Evolutionary conservation across 2,329 filamentous ascomycete species (phyloP).

Genomic region (Nigrospora osmanthi): DNA sequence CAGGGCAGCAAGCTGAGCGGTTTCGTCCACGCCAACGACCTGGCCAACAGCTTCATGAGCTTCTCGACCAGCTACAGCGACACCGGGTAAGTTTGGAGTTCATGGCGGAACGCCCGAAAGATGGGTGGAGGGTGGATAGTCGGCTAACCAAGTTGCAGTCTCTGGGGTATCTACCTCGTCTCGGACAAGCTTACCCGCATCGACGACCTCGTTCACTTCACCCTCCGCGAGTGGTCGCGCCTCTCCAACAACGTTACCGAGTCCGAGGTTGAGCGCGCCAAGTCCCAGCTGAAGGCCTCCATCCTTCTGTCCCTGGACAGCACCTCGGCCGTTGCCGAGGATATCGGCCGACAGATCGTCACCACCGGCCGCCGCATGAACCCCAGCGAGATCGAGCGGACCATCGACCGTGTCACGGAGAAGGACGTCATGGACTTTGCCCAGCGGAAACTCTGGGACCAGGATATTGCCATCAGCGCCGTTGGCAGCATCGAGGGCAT

Average conservation of each 20-base stretch:
- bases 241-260: conserved; percentile 81
- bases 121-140: not conserved
- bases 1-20: conserved; percentile 97
- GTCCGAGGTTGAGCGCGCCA: conserved; percentile 94
- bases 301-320: conserved; percentile 95
- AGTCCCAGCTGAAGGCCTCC: conserved; percentile 97
- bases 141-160: conserved; percentile 47
- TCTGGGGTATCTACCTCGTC: conserved; percentile 99
- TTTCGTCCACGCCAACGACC: conserved; percentile 86
- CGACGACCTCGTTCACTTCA: conserved; percentile 96
- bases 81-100: conserved; percentile 67
- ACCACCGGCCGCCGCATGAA: conserved; percentile 89
- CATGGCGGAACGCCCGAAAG: not conserved
- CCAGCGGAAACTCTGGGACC: conserved; percentile 92
- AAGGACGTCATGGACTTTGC: conserved; percentile 98
- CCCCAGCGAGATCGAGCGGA: conserved; percentile 89
- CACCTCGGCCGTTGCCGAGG: conserved; percentile 94
- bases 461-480: conserved; percentile 88
- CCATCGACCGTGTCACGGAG: conserved; percentile 81
- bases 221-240: conserved; percentile 95
- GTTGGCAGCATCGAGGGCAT: conserved; percentile 88
- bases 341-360: conserved; percentile 97
- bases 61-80: conserved; percentile 99
- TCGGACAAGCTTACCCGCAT: conserved; percentile 80
- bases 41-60: conserved; percentile 99